These are phyloP conservation scores for Rhynchosporium agropyri DNA, from an alignment of 2,329 filamentous ascomycete genomes.

Conservation along the genomic window DNA sequence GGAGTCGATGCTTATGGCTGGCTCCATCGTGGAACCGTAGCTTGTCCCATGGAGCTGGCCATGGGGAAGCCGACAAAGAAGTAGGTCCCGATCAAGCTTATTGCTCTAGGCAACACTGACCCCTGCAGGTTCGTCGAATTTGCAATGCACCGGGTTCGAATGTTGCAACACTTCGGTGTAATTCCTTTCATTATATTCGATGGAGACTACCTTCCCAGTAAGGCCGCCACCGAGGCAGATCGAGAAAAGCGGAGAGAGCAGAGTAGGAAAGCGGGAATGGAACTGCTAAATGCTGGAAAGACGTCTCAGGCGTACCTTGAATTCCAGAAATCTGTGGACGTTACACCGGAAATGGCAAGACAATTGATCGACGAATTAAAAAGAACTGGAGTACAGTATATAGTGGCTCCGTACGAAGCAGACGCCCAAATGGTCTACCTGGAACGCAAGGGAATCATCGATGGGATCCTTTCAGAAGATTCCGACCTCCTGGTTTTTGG, in stretches of 20 bases:
- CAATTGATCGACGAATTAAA: slow-evolving; percentile 91
- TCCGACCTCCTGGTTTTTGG: slow-evolving; percentile 96
- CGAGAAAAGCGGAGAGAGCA: slow-evolving; percentile 76
- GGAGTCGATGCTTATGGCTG: slow-evolving; percentile 98
- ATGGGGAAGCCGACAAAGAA: slow-evolving; percentile 85
- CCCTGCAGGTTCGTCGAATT: slow-evolving; percentile 79
- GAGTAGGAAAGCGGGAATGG: slow-evolving; percentile 73
- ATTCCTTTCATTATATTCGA: slow-evolving; percentile 97
- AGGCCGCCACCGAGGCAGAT: slow-evolving; percentile 81
- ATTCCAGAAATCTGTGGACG: slow-evolving; percentile 92
- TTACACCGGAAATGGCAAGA: slow-evolving; percentile 94
- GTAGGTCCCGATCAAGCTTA: slow-evolving; percentile 53
- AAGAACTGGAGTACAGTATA: slow-evolving; percentile 74
- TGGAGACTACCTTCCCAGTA: slow-evolving; percentile 92
- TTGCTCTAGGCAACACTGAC: slow-evolving; percentile 11
- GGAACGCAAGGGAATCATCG: slow-evolving; percentile 79
- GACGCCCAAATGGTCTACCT: slow-evolving; percentile 96
- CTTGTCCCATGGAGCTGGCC: slow-evolving; percentile 89
- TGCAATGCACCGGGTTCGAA: slow-evolving; percentile 84
- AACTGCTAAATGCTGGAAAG: slow-evolving; percentile 81
- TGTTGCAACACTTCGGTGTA: slow-evolving; percentile 91
- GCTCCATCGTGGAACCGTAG: slow-evolving; percentile 90
- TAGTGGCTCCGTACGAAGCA: slow-evolving; percentile 96
- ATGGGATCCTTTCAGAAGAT: slow-evolving; percentile 92
- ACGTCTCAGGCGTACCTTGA: slow-evolving; percentile 78